These are phyloP conservation scores for Apophysomyces trapeziformis DNA, from an alignment of 371 early-diverging fungal genomes.

Conservation along the genomic window DNA sequence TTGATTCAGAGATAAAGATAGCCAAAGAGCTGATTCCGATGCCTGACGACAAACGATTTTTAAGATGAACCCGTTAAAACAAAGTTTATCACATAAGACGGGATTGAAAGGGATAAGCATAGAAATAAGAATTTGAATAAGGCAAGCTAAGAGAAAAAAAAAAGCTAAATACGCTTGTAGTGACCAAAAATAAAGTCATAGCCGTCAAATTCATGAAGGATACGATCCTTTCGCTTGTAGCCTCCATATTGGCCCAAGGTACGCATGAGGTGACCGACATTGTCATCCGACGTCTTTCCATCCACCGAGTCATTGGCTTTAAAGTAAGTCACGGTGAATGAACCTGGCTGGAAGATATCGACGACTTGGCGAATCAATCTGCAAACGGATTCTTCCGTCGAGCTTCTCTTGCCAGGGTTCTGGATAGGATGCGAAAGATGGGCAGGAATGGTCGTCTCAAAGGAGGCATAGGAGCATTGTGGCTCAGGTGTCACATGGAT, in stretches of 20 bases:
- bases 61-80: too few species aligned
- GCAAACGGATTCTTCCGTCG: constrained; percentile 46
- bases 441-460: constrained; percentile 90
- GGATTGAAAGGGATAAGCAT: too few species aligned
- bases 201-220: constrained; percentile 79
- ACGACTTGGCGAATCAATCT: constrained; percentile 76
- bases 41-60: too few species aligned
- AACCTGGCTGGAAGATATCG: constrained; percentile 78
- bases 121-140: too few species aligned
- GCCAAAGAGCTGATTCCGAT: too few species aligned
- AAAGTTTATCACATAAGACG: too few species aligned
- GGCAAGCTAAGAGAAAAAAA: background rate
- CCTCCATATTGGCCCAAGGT: constrained; percentile 54
- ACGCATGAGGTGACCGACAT: constrained; percentile 40
- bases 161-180: constrained; percentile 32
- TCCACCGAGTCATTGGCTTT: constrained; percentile 49
- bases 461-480: constrained; percentile 95
- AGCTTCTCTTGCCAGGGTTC: constrained; percentile 31
- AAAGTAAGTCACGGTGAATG: constrained; percentile 87
- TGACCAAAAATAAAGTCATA: constrained; percentile 78
- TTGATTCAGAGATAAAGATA: too few species aligned
- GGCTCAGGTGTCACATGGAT: constrained; percentile 99
- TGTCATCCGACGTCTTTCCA: constrained; percentile 23
- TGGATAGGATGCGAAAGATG: constrained; percentile 28
- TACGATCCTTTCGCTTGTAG: constrained; percentile 68